Evolutionary conservation across 139 green algal genomes (phyloP).

Genomic region (Coccomyxa sp.): DNA sequence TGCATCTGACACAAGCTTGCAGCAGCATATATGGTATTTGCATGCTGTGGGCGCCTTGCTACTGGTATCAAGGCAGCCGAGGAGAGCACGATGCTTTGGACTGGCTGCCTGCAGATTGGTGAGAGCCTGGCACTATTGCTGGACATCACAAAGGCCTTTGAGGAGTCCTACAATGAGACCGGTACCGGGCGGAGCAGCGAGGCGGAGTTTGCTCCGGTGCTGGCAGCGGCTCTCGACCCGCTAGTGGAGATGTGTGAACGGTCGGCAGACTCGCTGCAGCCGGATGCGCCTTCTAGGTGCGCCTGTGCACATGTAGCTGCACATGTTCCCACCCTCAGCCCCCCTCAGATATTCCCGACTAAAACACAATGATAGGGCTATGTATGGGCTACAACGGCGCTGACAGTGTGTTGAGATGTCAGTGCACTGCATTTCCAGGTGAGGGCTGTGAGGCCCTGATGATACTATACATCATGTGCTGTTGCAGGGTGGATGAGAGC

Average conservation of each 20-base stretch:
- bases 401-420: background rate
- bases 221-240: constrained; percentile 64
- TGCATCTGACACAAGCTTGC: too few relatives aligned
- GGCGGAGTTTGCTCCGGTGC: constrained; percentile 25
- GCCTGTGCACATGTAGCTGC: background rate
- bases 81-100: background rate
- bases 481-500: constrained; percentile 40
- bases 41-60: too few relatives aligned
- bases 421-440: background rate
- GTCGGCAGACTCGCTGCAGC: constrained; percentile 46
- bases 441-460: background rate
- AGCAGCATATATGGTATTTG: too few relatives aligned
- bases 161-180: constrained; percentile 37
- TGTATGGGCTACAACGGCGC: background rate
- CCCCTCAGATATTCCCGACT: too few relatives aligned
- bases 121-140: constrained; percentile 52
- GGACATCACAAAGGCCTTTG: constrained; percentile 61
- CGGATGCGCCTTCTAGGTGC: constrained; percentile 25
- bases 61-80: too few relatives aligned
- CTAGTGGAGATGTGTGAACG: constrained; percentile 58
- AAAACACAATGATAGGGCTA: background rate
- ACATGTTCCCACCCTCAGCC: too few relatives aligned
- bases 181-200: background rate
- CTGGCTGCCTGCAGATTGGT: constrained; percentile 39
- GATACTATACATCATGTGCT: too few relatives aligned